Percentiles rank a stretch among this genome's conserved stretches.
Evolutionary conservation across 768 basidiomycete genomes (phyloP).

Genomic region (Phanerochaete sordida): DNA sequence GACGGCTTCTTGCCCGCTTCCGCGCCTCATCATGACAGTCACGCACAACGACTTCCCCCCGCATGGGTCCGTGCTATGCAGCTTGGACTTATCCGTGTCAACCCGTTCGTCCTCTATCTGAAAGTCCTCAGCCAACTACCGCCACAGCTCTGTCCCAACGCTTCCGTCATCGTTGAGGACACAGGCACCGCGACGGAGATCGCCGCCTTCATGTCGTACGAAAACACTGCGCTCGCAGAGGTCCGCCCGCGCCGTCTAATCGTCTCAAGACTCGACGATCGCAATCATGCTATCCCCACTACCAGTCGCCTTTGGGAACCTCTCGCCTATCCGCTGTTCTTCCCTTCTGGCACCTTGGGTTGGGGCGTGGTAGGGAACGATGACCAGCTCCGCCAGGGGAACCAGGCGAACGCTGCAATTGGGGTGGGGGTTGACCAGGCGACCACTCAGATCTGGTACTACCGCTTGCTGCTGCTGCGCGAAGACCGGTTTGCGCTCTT

Average conservation of each 20-base stretch:
- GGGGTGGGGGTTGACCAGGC: neutral
- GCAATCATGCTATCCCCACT: constrained; percentile 21
- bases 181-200: constrained; percentile 24
- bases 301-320: constrained; percentile 34
- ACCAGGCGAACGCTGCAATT: too few relatives aligned
- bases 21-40: neutral
- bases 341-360: constrained; percentile 31
- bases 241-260: constrained; percentile 15
- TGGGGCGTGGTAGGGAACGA: constrained; percentile 26
- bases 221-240: constrained; percentile 16
- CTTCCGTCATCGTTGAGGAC: constrained; percentile 20
- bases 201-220: constrained; percentile 22
- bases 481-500: constrained; percentile 32
- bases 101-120: constrained; percentile 15
- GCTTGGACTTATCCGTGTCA: constrained; percentile 4
- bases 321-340: constrained; percentile 33
- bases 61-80: constrained; percentile 13
- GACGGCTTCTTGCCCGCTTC: constrained; percentile 22
- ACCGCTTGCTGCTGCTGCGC: constrained; percentile 28
- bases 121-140: constrained; percentile 2
- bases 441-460: constrained; percentile 32
- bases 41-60: constrained; percentile 4
- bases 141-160: constrained; percentile 13
- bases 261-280: neutral
- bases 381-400: neutral